Evolutionary conservation across 2,329 filamentous ascomycete genomes (phyloP).

Genomic region (Rutstroemia sp.): DNA sequence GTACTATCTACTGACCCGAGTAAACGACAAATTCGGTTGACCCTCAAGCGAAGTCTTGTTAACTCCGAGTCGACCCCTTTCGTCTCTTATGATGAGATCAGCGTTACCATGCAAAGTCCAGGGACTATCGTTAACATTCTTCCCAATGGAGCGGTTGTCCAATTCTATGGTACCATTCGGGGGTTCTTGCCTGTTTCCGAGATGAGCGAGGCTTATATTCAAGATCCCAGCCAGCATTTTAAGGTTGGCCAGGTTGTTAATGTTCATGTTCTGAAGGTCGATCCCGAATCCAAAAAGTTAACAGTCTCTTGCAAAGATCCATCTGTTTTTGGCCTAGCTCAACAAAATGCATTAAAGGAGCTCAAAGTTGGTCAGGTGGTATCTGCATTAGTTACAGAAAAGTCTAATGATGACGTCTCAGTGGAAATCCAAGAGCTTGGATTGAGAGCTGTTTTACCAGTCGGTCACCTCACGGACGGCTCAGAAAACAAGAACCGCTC

Average conservation of each 20-base stretch:
- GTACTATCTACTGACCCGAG: conserved; percentile 72
- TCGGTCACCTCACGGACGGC: conserved; percentile 79
- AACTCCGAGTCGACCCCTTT: conserved; percentile 81
- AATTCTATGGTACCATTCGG: conserved; percentile 79
- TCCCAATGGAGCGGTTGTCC: conserved; percentile 73
- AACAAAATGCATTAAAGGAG: conserved; percentile 68
- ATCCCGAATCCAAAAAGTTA: conserved; percentile 62
- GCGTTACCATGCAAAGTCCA: conserved; percentile 68
- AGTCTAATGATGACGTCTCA: conserved; percentile 67
- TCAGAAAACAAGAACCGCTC: conserved; percentile 70
- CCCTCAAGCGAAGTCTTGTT: conserved; percentile 88
- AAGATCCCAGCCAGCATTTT: conserved; percentile 85
- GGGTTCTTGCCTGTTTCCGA: conserved; percentile 90
- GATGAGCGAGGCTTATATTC: conserved; percentile 96
- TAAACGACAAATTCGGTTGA: conserved; percentile 76
- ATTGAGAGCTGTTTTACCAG: conserved; percentile 69
- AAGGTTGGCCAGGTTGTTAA: conserved; percentile 83
- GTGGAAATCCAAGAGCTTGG: conserved; percentile 68
- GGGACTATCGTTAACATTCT: conserved; percentile 83
- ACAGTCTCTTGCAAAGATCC: conserved; percentile 92
- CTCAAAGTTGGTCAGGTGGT: conserved; percentile 69
- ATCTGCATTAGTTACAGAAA: conserved; percentile 72
- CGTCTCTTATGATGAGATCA: conserved; percentile 67
- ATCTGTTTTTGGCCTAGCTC: conserved; percentile 64
- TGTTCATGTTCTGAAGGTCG: conserved; percentile 77